A percentile compares a stretch with the other conserved stretches of the same genome.
These are phyloP conservation scores for Pyricularia grisea DNA, from an alignment of 2,329 filamentous ascomycete genomes.

Conservation along the genomic window DNA sequence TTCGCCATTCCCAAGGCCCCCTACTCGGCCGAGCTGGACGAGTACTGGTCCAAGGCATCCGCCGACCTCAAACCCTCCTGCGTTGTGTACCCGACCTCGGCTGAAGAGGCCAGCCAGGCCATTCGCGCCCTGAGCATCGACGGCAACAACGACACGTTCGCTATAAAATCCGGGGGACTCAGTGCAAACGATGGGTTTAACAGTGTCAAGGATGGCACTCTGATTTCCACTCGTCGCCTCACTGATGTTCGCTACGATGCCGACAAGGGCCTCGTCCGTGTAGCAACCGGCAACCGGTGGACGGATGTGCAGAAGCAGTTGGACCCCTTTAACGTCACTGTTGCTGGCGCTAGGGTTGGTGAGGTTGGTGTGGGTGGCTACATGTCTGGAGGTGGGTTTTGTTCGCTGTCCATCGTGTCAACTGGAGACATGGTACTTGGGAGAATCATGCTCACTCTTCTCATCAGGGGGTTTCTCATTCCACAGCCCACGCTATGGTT, in stretches of 20 bases:
- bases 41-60: slow-evolving; percentile 13
- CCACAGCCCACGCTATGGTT: slow-evolving; percentile 42
- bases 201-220: slow-evolving; percentile 35
- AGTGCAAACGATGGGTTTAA: slow-evolving; percentile 41
- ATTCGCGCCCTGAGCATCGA: slow-evolving; percentile 8
- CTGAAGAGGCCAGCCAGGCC: slow-evolving; percentile 11
- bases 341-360: slow-evolving; percentile 52
- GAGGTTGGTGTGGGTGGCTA: slow-evolving; percentile 54
- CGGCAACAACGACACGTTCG: slow-evolving; percentile 24
- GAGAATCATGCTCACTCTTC: neutral
- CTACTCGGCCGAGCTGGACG: slow-evolving; percentile 2
- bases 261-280: slow-evolving; percentile 31
- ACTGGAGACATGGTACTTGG: neutral
- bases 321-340: slow-evolving; percentile 40
- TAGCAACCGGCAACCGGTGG: slow-evolving; percentile 43
- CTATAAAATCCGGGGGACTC: slow-evolving; percentile 47
- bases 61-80: slow-evolving; percentile 12
- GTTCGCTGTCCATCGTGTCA: neutral
- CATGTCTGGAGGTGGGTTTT: slow-evolving; percentile 31
- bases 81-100: slow-evolving; percentile 12
- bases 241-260: slow-evolving; percentile 36
- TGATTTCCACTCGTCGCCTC: slow-evolving; percentile 46
- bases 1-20: slow-evolving; percentile 3
- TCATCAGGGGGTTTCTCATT: slow-evolving; percentile 43
- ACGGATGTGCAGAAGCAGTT: slow-evolving; percentile 42